phyloP scores from a whole-genome alignment of 768 basidiomycete genomes.

The Termitomyces sp. region DNA sequence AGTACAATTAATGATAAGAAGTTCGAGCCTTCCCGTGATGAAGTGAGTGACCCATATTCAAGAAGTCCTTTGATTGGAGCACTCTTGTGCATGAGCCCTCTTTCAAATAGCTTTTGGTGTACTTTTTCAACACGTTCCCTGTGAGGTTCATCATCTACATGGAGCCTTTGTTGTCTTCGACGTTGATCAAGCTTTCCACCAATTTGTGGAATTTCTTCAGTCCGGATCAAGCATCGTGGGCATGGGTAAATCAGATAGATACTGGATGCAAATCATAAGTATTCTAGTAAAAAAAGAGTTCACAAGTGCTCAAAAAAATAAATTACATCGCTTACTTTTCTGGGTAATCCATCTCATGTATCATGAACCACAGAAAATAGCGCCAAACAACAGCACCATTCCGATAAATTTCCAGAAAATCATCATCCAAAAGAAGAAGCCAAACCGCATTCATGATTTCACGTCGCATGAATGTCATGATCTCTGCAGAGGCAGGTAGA shows the following conservation, averaged over 20 bases:
- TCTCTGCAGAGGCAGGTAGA: background rate
- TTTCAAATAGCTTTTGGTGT: conserved; percentile 13
- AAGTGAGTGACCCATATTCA: conserved; percentile 19
- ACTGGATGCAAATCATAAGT: conserved; percentile 21
- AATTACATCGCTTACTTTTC: no score
- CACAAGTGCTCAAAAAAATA: no score
- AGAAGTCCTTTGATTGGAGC: conserved; percentile 13
- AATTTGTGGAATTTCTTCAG: conserved; percentile 23
- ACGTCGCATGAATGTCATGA: background rate
- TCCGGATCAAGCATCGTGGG: conserved; percentile 27
- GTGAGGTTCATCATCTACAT: background rate
- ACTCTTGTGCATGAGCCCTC: conserved; percentile 4
- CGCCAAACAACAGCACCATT: background rate
- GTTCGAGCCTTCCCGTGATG: conserved; percentile 16
- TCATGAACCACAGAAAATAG: background rate
- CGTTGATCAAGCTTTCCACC: conserved; percentile 20
- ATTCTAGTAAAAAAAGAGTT: conserved; percentile 16
- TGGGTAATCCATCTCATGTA: no score
- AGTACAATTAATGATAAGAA: background rate
- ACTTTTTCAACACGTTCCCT: background rate
- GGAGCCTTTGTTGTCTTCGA: background rate
- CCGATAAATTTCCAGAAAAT: background rate
- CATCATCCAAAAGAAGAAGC: background rate
- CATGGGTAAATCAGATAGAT: conserved; percentile 26
- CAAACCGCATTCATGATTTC: background rate